phyloP scores from a whole-genome alignment of 1,139 yeast genomes.

The Sugiyamaella novakii region DNA sequence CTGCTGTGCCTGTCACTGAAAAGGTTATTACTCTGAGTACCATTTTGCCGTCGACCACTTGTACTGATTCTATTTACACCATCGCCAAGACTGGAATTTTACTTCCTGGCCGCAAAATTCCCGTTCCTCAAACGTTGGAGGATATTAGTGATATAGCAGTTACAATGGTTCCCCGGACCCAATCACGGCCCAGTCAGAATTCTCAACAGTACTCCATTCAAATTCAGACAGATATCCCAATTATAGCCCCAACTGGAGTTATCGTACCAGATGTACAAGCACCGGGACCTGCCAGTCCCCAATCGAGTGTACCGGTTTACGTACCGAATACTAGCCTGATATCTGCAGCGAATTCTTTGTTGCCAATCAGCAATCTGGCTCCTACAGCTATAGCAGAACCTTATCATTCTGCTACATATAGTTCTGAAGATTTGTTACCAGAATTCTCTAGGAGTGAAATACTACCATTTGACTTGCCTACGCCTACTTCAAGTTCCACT shows the following conservation, averaged over 20 bases:
- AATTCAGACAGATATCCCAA: conserved; percentile 14
- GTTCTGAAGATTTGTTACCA: too few relatives aligned
- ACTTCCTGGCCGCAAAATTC: conserved; percentile 18
- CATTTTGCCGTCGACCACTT: conserved; percentile 21
- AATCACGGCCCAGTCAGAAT: not conserved
- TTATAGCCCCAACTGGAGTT: conserved; percentile 19
- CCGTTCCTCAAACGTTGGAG: conserved; percentile 13
- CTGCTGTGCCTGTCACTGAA: conserved; percentile 17
- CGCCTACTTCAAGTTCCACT: too few relatives aligned
- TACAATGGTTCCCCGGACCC: conserved; percentile 10
- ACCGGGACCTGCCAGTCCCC: conserved; percentile 15
- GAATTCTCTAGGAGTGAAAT: too few relatives aligned
- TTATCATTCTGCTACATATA: too few relatives aligned
- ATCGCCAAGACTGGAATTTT: conserved; percentile 20
- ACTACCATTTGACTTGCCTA: too few relatives aligned
- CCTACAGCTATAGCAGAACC: conserved; percentile 7
- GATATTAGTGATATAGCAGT: conserved; percentile 5
- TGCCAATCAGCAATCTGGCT: conserved; percentile 14
- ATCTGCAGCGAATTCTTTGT: conserved; percentile 14
- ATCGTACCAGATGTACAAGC: conserved; percentile 19
- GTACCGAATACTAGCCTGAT: conserved; percentile 13
- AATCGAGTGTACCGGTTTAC: conserved; percentile 17
- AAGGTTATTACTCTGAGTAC: conserved; percentile 21
- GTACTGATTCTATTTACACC: conserved; percentile 21
- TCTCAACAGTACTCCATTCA: conserved; percentile 4